Base-by-base conservation (phyloP, 495 filamentous ascomycete genomes). In the Penicillium turbatum region DNA sequence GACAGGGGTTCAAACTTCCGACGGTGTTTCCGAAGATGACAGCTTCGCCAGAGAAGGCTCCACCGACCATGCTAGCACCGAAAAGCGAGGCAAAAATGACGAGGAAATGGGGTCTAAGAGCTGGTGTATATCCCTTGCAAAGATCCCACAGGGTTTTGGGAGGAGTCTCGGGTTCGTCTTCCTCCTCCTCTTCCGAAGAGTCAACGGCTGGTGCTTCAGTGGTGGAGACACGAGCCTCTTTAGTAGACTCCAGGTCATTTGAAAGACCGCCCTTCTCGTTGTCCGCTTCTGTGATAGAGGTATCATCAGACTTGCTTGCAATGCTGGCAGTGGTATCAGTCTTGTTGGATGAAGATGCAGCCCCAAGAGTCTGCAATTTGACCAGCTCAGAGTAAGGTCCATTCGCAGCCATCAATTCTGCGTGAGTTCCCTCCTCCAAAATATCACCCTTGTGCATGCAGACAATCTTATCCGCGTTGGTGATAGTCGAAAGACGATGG, bases 381-480 rank as follows among this genome's bases (percentile, higher is more conserved):
- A 74, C 68, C 11, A 78, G 57, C 6, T 73, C 66, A 13, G 79
- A 74, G 55, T 80, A 82, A 4, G 73, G 64, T 26, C 74, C 74
- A 44, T 69, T 55, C 42, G 55, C 55, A 16, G 61, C 70, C 66
- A 74, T 65, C 39, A 72, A 59, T 5, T 58, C 69, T 1, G 70
- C 29, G 56, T 85, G 79, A 16, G 63, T 70, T 7, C 82, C 82
- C 57, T 84, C 65, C 57, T 85, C 81, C 6, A 83, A 64, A 11
- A 84, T 72, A 43, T 71, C 59, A 4, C 81, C 82, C 38, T 79
- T 72, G 35, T 74, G 69, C 73, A 85, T 77, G 10, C 84, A 81
- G 12, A 84, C 71, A 54, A 85, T 85, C 34, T 87, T 87, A 65
- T 89, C 85, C 0, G 86, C 85, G 38, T 79, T 80, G 24, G 65